Percentiles rank a stretch among this genome's conserved stretches.
These are phyloP conservation scores for Aspergillus diversus DNA, from an alignment of 495 filamentous ascomycete genomes.

Conservation along the genomic window DNA sequence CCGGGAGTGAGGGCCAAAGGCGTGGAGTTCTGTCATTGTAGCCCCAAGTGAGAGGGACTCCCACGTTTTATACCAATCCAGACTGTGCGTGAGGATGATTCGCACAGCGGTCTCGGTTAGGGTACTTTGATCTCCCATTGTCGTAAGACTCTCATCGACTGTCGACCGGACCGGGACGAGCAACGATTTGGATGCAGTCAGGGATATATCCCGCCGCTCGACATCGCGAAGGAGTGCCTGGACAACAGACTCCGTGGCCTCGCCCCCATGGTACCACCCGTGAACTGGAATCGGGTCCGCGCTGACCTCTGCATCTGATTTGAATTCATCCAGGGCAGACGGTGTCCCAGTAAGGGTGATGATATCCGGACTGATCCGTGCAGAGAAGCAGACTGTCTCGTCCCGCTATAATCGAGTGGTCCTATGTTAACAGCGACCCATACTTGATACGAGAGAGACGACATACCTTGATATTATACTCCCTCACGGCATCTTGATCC, in stretches of 20 bases:
- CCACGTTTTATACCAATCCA: background rate
- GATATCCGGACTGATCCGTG: background rate
- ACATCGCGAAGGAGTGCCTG: background rate
- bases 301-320: background rate
- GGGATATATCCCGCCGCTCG: background rate
- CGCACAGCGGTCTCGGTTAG: background rate
- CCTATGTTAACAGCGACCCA: background rate
- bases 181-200: background rate
- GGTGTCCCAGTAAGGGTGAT: background rate
- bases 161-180: background rate
- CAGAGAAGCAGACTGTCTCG: background rate
- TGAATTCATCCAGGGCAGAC: background rate
- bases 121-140: background rate
- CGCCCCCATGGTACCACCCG: background rate
- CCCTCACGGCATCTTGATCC: background rate
- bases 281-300: background rate
- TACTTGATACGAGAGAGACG: background rate
- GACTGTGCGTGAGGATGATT: background rate
- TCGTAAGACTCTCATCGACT: background rate
- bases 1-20: background rate
- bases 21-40: background rate
- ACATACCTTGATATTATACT: background rate
- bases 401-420: background rate
- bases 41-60: background rate
- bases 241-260: background rate